Percentiles rank a stretch among this genome's conserved stretches.
These are phyloP conservation scores for Rhodosporidiobolus sp. DNA, from an alignment of 768 basidiomycete genomes.

Conservation along the genomic window DNA sequence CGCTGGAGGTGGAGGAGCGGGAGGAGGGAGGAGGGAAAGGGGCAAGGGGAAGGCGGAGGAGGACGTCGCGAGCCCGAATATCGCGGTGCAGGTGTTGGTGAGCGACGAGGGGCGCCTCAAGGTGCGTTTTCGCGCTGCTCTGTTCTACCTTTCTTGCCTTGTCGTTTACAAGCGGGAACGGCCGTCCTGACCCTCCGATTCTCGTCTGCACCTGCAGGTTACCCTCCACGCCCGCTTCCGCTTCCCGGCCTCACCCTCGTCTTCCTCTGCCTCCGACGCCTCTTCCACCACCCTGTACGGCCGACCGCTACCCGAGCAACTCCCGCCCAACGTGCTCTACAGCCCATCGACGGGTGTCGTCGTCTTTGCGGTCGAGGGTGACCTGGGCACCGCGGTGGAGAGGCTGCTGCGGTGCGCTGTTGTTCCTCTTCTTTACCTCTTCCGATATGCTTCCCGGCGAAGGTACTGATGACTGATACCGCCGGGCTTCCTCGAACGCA, in stretches of 20 bases:
- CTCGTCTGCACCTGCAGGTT: neutral
- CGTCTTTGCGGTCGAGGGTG: constrained; percentile 20
- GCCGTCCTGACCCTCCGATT: neutral
- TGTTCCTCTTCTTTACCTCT: neutral
- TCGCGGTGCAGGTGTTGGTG: neutral
- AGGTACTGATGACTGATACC: no score
- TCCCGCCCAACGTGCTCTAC: neutral
- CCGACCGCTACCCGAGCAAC: neutral
- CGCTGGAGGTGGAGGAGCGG: no score
- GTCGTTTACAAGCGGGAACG: no score
- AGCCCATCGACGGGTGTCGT: neutral
- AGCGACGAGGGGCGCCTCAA: neutral
- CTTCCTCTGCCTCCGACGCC: neutral
- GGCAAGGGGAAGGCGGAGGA: neutral
- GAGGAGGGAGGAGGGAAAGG: no score
- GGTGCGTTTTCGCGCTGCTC: neutral
- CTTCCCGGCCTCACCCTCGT: neutral
- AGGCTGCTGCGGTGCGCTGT: constrained; percentile 10
- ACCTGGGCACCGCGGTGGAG: constrained; percentile 10
- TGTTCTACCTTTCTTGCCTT: no score
- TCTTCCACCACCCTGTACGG: neutral
- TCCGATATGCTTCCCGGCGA: neutral
- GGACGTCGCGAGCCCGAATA: neutral
- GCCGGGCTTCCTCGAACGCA: no score
- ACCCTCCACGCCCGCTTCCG: constrained; percentile 20